Percentiles rank a stretch among this genome's conserved stretches.
Conservation (phyloP, 441 rosid species). For the Viola pubescens region DNA sequence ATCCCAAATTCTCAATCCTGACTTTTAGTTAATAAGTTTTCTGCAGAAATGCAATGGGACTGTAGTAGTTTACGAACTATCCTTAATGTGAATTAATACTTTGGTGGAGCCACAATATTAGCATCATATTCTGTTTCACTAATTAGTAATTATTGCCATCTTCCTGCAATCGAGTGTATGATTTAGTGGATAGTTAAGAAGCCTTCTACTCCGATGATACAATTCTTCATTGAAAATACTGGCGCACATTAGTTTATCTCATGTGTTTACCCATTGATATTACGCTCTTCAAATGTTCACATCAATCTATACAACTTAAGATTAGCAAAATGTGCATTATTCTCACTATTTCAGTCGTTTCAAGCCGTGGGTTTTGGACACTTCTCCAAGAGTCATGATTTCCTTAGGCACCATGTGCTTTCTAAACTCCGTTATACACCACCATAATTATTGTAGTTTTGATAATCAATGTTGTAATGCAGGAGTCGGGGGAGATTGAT, state of each 20-base stretch:
- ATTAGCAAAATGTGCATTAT: not conserved
- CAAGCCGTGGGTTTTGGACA: not conserved
- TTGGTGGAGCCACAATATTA: too few relatives aligned
- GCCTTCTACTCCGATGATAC: too few relatives aligned
- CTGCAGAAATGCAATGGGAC: too few relatives aligned
- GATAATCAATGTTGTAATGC: slow-evolving; percentile 14
- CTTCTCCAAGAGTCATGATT: not conserved
- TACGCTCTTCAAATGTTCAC: not conserved
- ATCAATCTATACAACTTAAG: not conserved
- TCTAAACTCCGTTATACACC: not conserved
- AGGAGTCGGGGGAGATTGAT: slow-evolving; percentile 51
- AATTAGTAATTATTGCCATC: too few relatives aligned
- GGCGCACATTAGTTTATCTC: not conserved
- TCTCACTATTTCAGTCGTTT: not conserved
- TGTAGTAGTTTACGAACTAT: too few relatives aligned
- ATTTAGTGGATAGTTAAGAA: too few relatives aligned
- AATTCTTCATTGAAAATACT: too few relatives aligned
- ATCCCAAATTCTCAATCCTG: too few relatives aligned
- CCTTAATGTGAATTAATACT: too few relatives aligned
- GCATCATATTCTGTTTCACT: too few relatives aligned
- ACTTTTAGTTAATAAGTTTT: too few relatives aligned
- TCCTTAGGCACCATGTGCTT: not conserved
- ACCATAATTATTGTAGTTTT: not conserved
- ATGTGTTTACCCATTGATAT: not conserved
- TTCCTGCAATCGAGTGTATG: too few relatives aligned